Evolutionary conservation across 202 grass and related monocot species (phyloP).

Genomic region (Zizania palustris): DNA sequence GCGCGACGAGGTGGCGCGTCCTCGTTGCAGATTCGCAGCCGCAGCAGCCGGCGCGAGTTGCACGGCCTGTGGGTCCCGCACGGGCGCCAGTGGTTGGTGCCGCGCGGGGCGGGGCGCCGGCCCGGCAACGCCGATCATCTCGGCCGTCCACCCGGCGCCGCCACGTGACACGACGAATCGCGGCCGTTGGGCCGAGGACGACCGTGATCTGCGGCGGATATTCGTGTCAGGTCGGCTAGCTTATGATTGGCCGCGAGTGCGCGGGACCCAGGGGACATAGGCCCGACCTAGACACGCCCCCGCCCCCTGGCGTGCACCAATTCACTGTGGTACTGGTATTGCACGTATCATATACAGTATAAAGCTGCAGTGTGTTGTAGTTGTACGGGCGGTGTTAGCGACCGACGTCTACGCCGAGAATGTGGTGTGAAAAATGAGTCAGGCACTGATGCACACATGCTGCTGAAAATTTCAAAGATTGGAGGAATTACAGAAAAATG

Average conservation of each 20-base stretch:
- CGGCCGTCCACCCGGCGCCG: neutral
- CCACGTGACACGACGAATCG: neutral
- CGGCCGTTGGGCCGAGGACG: neutral
- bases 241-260: conserved; percentile 20
- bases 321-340: neutral
- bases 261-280: neutral
- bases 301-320: conserved; percentile 5
- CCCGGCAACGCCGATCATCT: neutral
- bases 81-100: neutral
- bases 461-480: neutral
- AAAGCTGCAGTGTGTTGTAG: neutral
- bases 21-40: too few relatives aligned
- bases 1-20: too few relatives aligned
- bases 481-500: neutral
- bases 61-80: neutral
- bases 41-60: too few relatives aligned
- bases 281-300: neutral
- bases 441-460: neutral
- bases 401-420: neutral
- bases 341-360: neutral
- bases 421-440: neutral
- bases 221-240: conserved; percentile 28
- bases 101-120: neutral
- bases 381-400: neutral
- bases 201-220: conserved; percentile 29